These are phyloP conservation scores for Ceratocystis variospora DNA, from an alignment of 2,329 filamentous ascomycete genomes.

Conservation along the genomic window DNA sequence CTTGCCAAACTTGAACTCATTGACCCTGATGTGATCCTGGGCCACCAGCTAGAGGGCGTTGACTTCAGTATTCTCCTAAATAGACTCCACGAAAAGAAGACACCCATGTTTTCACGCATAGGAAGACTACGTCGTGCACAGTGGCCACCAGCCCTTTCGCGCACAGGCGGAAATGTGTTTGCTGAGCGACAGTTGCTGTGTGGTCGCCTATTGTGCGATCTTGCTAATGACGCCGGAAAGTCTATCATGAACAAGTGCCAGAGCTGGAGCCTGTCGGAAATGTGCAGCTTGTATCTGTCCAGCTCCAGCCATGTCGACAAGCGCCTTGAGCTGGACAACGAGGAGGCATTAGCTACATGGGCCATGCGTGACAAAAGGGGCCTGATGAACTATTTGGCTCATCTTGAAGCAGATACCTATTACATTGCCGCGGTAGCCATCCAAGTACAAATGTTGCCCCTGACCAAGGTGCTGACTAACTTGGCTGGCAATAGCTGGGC, in stretches of 20 bases:
- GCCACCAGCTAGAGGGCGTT: slow-evolving; percentile 92
- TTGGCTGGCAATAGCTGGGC: slow-evolving; percentile 97
- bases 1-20: slow-evolving; percentile 74
- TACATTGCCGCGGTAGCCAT: slow-evolving; percentile 86
- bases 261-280: slow-evolving; percentile 94
- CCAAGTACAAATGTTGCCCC: slow-evolving; percentile 76
- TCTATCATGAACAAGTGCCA: slow-evolving; percentile 95
- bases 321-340: slow-evolving; percentile 77
- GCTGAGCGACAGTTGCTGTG: slow-evolving; percentile 81
- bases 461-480: slow-evolving; percentile 92
- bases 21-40: slow-evolving; percentile 87
- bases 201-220: slow-evolving; percentile 79
- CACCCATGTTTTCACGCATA: slow-evolving; percentile 85
- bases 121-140: slow-evolving; percentile 68
- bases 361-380: slow-evolving; percentile 63
- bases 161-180: slow-evolving; percentile 79
- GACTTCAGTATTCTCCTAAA: slow-evolving; percentile 86
- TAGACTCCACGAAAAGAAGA: slow-evolving; percentile 78
- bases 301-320: slow-evolving; percentile 40
- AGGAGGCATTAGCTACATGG: slow-evolving; percentile 76
- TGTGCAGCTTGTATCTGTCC: slow-evolving; percentile 81
- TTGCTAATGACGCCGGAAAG: slow-evolving; percentile 93
- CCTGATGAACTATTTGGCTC: slow-evolving; percentile 81
- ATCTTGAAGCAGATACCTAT: slow-evolving; percentile 90
- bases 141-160: slow-evolving; percentile 80